Conservation (phyloP, 768 basidiomycete species). For the Galerina sulciceps region DNA sequence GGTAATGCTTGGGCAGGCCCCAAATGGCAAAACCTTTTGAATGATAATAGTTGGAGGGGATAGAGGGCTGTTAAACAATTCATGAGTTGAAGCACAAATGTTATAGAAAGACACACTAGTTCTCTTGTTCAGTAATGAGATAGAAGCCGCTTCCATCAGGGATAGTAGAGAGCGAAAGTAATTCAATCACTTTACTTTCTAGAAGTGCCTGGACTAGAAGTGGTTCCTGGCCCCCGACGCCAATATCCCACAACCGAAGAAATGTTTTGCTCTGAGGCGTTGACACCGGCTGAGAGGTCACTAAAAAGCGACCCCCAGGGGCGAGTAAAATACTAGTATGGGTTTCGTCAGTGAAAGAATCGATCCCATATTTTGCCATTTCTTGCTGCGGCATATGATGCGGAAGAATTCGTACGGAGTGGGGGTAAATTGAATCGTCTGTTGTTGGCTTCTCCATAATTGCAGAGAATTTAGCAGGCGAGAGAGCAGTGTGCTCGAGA, state of each 20-base stretch:
- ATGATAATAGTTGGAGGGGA: background rate
- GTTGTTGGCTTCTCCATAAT: too few relatives aligned
- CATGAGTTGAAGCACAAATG: background rate
- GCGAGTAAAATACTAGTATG: background rate
- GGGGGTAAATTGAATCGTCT: too few relatives aligned
- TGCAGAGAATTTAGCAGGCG: too few relatives aligned
- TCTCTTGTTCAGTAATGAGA: background rate
- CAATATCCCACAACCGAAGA: constrained; percentile 7
- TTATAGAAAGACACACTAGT: background rate
- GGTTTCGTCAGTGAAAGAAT: too few relatives aligned
- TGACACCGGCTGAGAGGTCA: background rate
- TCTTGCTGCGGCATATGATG: too few relatives aligned
- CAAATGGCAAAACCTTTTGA: background rate
- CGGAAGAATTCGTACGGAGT: too few relatives aligned
- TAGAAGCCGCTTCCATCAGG: background rate
- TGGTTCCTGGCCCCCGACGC: background rate
- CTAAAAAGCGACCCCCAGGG: constrained; percentile 5
- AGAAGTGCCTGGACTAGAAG: background rate
- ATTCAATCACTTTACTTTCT: background rate
- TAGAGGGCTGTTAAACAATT: too few relatives aligned
- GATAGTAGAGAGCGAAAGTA: background rate
- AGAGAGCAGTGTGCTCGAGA: too few relatives aligned
- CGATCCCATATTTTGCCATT: background rate
- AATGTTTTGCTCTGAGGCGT: background rate
- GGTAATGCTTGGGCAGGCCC: background rate